Evolutionary conservation across 306 rosid species (phyloP), one percentile per base, ranked within the genome.

Genomic region (Clitoria ternatea): DNA sequence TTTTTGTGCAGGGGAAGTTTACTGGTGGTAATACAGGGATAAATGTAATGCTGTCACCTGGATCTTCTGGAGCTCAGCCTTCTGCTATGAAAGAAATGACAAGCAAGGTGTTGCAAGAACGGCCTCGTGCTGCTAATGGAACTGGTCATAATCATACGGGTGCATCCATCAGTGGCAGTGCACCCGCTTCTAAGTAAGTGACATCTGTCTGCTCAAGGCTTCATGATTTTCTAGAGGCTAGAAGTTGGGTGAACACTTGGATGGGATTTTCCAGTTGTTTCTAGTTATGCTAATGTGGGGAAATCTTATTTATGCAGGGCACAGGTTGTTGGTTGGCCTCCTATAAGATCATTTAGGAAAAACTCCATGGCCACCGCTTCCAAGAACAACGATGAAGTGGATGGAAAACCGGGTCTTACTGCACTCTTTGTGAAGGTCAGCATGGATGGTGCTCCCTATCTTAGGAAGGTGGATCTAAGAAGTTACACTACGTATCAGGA

Each of bases 241-340:
- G 20, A n/a, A 48, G 26, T 54, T 24, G 39, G 32, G 52, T 0
- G 13, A 45, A 36, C n/a, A 48, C 43, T 50, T 26, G 0, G n/a
- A 23, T 18, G 5, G 4, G 40, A 3, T 42, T 40, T 69, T 55
- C 3, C 13, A 1, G 10, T 29, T 64, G 3, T 29, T 64, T 43
- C 3, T 56, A 1, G n/a, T 14, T 76, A 6, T 66, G 50, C 53
- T 72, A 9, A 37, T 77, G 2, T 24, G 2, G 29, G 39, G 13
- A 55, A 35, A 66, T 69, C 32, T 54, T 61, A 14, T 80, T 30
- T 17, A 8, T 66, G 69, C 90, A 94, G 99, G 87, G 87, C 97
- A 42, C 99, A 91, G 76, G 99, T 94, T 80, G 96, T 94, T 70
- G 97, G 99, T 69, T 94, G 99, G 99, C 97, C 99, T 63, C 96